A percentile compares a stretch with the other conserved stretches of the same genome.
phyloP scores from a whole-genome alignment of 495 filamentous ascomycete species.

The Penicillium roqueforti region DNA sequence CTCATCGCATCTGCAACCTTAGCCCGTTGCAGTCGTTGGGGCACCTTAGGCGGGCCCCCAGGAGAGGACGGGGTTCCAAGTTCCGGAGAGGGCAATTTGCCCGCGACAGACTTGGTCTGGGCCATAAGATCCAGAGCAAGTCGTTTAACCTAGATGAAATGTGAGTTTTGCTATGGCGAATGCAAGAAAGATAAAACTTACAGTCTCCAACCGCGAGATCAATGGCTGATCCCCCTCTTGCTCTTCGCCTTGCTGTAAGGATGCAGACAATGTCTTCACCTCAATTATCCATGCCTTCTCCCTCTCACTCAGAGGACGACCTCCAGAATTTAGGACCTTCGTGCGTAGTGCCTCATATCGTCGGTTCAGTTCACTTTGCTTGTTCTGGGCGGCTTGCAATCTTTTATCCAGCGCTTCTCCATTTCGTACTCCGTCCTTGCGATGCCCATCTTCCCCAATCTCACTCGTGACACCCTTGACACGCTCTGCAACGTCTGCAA shows the following conservation, averaged over 20 bases:
- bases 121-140: constrained; percentile 50
- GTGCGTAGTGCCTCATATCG: constrained; percentile 63
- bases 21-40: constrained; percentile 60
- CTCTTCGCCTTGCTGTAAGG: constrained; percentile 23
- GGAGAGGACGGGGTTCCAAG: constrained; percentile 31
- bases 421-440: constrained; percentile 38
- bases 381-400: constrained; percentile 53
- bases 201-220: constrained; percentile 37
- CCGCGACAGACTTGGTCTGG: constrained; percentile 39
- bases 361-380: constrained; percentile 54
- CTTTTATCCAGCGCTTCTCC: constrained; percentile 56
- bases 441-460: constrained; percentile 46
- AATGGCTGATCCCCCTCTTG: constrained; percentile 29
- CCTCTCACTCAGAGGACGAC: constrained; percentile 66
- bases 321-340: constrained; percentile 53
- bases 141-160: constrained; percentile 36
- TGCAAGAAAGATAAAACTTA: constrained; percentile 25
- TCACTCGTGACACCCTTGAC: constrained; percentile 64
- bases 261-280: constrained; percentile 48
- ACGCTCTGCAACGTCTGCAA: constrained; percentile 60
- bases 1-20: constrained; percentile 66
- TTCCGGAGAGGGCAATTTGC: constrained; percentile 28
- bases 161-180: constrained; percentile 9
- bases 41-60: constrained; percentile 47
- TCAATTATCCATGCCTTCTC: constrained; percentile 66